Evolutionary conservation across 2,329 filamentous ascomycete genomes (phyloP).

Genomic region (Colletotrichum chlorophyti): DNA sequence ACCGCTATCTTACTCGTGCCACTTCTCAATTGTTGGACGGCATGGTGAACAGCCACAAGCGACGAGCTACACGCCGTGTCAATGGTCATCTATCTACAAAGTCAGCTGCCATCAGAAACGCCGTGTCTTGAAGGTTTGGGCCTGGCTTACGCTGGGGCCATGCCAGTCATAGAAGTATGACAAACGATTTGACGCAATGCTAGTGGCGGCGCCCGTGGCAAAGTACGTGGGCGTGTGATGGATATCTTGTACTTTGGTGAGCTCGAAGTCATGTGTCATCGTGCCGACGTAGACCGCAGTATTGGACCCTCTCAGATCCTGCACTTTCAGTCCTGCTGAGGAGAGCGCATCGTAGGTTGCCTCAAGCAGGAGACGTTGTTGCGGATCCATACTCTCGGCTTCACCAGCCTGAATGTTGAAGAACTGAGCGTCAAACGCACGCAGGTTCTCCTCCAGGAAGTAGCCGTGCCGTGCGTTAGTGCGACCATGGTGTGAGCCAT

Average conservation of each 20-base stretch:
- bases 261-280: slow-evolving; percentile 35
- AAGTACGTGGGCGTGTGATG: slow-evolving; percentile 35
- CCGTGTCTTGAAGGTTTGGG: no score
- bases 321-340: slow-evolving; percentile 20
- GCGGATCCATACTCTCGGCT: slow-evolving; percentile 40
- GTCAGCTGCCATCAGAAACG: no score
- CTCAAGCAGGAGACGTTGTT: slow-evolving; percentile 41
- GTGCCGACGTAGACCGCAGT: slow-evolving; percentile 29
- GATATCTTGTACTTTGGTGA: slow-evolving; percentile 31
- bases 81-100: slow-evolving; percentile 41
- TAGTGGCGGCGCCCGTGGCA: slow-evolving; percentile 40
- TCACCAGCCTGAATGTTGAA: slow-evolving; percentile 38
- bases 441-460: slow-evolving; percentile 30
- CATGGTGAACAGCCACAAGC: slow-evolving; percentile 47
- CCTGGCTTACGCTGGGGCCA: slow-evolving; percentile 40
- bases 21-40: slow-evolving; percentile 41
- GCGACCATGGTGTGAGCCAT: slow-evolving; percentile 19
- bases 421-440: slow-evolving; percentile 35
- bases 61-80: slow-evolving; percentile 54
- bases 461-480: slow-evolving; percentile 32
- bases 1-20: slow-evolving; percentile 38
- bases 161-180: slow-evolving; percentile 47
- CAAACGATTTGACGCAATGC: slow-evolving; percentile 46
- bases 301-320: background rate
- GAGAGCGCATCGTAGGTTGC: slow-evolving; percentile 41